Evolutionary conservation across 2,329 filamentous ascomycete species (phyloP), one percentile per base, ranked within the genome.

Genomic region (Aspergillus ibericus): DNA sequence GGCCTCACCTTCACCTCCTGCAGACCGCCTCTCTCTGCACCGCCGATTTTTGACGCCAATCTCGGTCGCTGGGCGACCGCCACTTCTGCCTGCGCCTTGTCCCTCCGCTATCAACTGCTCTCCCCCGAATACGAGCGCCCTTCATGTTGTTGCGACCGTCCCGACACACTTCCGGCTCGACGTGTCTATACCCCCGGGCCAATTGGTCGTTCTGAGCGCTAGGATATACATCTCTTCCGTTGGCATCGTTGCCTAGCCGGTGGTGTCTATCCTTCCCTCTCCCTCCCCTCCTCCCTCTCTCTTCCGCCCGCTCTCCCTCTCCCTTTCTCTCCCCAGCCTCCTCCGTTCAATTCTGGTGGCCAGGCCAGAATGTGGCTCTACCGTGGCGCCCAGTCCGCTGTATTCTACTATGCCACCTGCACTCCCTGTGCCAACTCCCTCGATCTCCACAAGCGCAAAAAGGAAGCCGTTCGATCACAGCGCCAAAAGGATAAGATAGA

Each of bases 361-460:
- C 61, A 59, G 66, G 35, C 25, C 46, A 59, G 48, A 64, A 78
- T 78, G 76, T 81, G 79, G 79, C 75, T 81, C 66, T 79, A 73
- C 66, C 72, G 79, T 58, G 80, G 80, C 56, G 76, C 73, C 51
- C 80, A 81, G 68, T 81, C 79, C 25, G 80, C 79, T 34, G 73
- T 81, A 59, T 81, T 81, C 68, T 81, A 80, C 69, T 81, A 81
- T 63, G 74, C 73, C 62, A 76, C 77, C 53, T 81, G 78, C 62
- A 80, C 78, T 7, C 79, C 79, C 35, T 97, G 92, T 77, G 82
- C 87, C 57, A 85, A 90, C 65, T 84, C 88, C 60, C 82, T 83
- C 53, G 85, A 89, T 71, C 86, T 87, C 63, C 85, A 88, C 66
- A 89, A 88, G 73, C 83, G 88, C 58, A 88, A 85, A 74, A 84